Percentiles rank a stretch among this genome's conserved stretches.
Evolutionary conservation across 805 yeast species (phyloP).

Genomic region (Yarrowia keelungensis): DNA sequence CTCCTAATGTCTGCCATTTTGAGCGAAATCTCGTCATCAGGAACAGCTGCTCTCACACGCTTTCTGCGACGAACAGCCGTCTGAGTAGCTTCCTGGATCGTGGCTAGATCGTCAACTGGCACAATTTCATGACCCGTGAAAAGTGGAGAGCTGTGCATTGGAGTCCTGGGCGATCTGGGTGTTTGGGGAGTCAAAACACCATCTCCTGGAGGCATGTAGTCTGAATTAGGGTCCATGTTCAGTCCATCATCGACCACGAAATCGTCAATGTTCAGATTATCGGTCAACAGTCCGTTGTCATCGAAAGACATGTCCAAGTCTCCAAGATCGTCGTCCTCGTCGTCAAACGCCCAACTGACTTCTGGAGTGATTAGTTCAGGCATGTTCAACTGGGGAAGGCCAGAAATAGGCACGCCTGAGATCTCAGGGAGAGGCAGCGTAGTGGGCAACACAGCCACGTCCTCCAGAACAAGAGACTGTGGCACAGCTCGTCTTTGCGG

Average conservation of each 20-base stretch:
- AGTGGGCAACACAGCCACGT: neutral
- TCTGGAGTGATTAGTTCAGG: conserved; percentile 10
- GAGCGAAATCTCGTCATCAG: conserved; percentile 7
- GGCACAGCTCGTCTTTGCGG: conserved; percentile 5
- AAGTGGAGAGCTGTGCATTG: neutral
- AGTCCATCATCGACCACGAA: neutral
- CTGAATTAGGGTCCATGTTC: neutral
- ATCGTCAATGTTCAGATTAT: conserved; percentile 20
- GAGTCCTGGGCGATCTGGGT: neutral
- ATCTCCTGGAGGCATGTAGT: neutral
- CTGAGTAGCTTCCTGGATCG: conserved; percentile 12
- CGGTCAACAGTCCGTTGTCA: conserved; percentile 15
- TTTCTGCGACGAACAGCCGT: neutral
- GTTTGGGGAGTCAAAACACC: neutral
- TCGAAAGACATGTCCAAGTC: conserved; percentile 29
- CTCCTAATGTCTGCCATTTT: neutral
- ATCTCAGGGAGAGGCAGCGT: neutral
- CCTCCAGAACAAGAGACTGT: neutral
- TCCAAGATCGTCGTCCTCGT: conserved; percentile 12
- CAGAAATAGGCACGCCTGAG: no score
- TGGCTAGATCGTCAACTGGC: conserved; percentile 1
- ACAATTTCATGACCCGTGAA: neutral
- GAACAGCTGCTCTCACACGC: neutral
- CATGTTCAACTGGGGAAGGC: no score
- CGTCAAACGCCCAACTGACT: conserved; percentile 1